These are phyloP conservation scores for Cicer bijugum DNA, from an alignment of 306 rosid genomes.

Conservation along the genomic window DNA sequence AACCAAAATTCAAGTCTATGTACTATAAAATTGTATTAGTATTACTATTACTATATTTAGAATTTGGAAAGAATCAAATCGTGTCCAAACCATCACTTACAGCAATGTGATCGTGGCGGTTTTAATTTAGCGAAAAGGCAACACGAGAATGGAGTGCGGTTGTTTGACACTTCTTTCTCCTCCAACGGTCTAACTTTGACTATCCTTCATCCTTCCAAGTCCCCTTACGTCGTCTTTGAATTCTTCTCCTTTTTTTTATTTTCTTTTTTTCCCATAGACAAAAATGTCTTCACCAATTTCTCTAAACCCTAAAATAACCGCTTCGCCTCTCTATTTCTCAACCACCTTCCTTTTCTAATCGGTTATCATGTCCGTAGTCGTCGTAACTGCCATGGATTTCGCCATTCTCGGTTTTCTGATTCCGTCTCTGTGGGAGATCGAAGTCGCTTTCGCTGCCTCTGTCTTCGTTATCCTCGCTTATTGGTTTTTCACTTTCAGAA, in stretches of 20 bases:
- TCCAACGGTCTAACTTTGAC: slow-evolving; percentile 79
- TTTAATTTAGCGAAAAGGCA: neutral
- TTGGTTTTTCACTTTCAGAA: slow-evolving; percentile 65
- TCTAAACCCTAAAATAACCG: slow-evolving; percentile 50
- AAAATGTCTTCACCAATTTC: slow-evolving; percentile 53
- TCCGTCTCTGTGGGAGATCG: slow-evolving; percentile 86
- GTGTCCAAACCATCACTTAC: neutral
- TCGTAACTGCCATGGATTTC: slow-evolving; percentile 46
- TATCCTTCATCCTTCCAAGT: slow-evolving; percentile 11
- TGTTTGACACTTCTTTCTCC: slow-evolving; percentile 38
- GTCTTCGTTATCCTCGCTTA: slow-evolving; percentile 63
- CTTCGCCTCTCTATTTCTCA: neutral
- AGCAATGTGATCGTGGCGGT: neutral
- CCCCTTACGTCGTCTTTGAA: slow-evolving; percentile 39
- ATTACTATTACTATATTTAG: neutral
- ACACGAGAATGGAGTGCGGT: slow-evolving; percentile 35
- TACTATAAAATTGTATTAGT: no score
- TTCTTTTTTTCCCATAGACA: neutral
- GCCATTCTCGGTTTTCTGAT: slow-evolving; percentile 62
- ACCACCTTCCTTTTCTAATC: slow-evolving; percentile 32
- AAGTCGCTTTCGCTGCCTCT: slow-evolving; percentile 79
- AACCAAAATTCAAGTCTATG: no score
- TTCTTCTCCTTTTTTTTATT: neutral
- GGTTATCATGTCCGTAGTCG: slow-evolving; percentile 16
- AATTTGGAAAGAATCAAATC: slow-evolving; percentile 5